phyloP scores from a whole-genome alignment of 208 protist species.

The Tritrichomonas foetus region DNA sequence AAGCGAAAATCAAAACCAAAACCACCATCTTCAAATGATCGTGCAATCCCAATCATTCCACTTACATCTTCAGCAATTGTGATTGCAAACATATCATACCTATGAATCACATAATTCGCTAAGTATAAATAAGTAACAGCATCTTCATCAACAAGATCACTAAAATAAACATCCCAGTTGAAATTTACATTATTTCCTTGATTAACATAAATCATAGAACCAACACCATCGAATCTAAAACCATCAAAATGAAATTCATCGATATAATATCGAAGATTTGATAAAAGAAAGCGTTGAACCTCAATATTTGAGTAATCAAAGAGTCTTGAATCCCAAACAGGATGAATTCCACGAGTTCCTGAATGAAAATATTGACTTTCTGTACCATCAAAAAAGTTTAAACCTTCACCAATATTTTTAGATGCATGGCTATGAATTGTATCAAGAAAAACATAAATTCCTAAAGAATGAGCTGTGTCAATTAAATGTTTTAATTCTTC shows the following conservation, averaged over 20 bases:
- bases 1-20: constrained; percentile 78
- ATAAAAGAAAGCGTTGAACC: constrained; percentile 62
- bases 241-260: constrained; percentile 74
- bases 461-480: constrained; percentile 64
- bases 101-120: constrained; percentile 51
- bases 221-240: constrained; percentile 80
- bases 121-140: constrained; percentile 69
- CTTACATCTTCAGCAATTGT: constrained; percentile 64
- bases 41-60: constrained; percentile 67
- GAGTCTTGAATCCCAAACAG: constrained; percentile 63
- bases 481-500: constrained; percentile 71
- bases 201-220: constrained; percentile 75
- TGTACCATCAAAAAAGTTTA: constrained; percentile 72
- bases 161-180: constrained; percentile 67
- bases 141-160: constrained; percentile 62
- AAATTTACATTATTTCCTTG: constrained; percentile 54
- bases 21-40: constrained; percentile 68
- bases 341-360: constrained; percentile 53
- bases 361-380: constrained; percentile 65
- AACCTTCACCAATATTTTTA: constrained; percentile 61
- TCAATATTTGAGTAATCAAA: constrained; percentile 75
- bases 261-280: constrained; percentile 42
- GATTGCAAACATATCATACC: not conserved
- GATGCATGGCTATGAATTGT: constrained; percentile 66
- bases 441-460: constrained; percentile 72